These are phyloP conservation scores for Diaporthe vexans DNA, from an alignment of 2,329 filamentous ascomycete genomes.

Conservation along the genomic window DNA sequence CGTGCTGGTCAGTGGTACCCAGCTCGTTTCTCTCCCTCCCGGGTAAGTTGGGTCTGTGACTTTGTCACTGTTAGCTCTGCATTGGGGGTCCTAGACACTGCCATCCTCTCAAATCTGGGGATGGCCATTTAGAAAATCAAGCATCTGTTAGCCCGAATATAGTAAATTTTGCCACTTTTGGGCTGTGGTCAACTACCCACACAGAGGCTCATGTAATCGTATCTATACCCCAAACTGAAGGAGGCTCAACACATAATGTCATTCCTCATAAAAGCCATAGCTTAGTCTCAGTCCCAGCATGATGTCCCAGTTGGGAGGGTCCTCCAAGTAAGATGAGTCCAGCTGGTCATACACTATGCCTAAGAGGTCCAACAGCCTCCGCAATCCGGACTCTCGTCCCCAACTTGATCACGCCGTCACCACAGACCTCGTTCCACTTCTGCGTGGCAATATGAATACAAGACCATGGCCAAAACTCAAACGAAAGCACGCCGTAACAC, in stretches of 20 bases:
- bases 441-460: conserved; percentile 11
- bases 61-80: not conserved
- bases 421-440: not conserved
- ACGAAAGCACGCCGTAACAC: not conserved
- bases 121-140: not conserved
- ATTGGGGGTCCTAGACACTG: not conserved
- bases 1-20: not conserved
- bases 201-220: not conserved
- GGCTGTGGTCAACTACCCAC: not conserved
- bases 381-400: not conserved
- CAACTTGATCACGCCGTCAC: not conserved
- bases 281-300: not conserved
- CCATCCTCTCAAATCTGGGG: not conserved
- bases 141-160: not conserved
- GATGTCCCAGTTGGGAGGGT: too few species aligned
- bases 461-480: not conserved
- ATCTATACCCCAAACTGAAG: not conserved
- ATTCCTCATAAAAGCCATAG: not conserved
- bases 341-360: not conserved
- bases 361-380: not conserved
- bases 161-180: not conserved
- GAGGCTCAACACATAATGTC: not conserved
- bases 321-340: not conserved
- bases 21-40: not conserved
- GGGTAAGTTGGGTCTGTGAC: too few species aligned